Evolutionary conservation across 2,329 filamentous ascomycete genomes (phyloP).

Genomic region (Escovopsis sp.): DNA sequence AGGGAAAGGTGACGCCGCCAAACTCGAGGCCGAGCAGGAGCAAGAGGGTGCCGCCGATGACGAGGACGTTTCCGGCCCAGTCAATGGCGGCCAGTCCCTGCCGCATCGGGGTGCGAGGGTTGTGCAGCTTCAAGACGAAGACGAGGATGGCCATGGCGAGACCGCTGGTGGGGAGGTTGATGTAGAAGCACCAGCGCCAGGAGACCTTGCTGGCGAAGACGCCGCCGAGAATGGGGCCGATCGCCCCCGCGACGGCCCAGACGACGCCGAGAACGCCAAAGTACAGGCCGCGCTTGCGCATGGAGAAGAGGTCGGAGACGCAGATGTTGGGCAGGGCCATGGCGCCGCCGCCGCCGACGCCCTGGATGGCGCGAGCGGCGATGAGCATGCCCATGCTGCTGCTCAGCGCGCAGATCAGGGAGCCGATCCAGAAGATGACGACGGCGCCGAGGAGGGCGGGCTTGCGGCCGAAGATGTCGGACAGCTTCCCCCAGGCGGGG

Average conservation of each 20-base stretch:
- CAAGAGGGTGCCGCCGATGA: conserved; percentile 72
- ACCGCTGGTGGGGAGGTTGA: conserved; percentile 41
- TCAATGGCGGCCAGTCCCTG: conserved; percentile 49
- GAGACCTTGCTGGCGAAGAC: conserved; percentile 46
- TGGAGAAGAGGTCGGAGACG: conserved; percentile 40
- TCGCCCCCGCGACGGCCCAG: conserved; percentile 50
- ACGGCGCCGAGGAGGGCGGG: conserved; percentile 36
- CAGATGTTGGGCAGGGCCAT: conserved; percentile 46
- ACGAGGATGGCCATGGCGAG: conserved; percentile 34
- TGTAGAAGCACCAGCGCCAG: conserved; percentile 60
- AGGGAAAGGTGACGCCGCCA: conserved; percentile 61
- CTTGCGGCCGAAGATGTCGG: conserved; percentile 45
- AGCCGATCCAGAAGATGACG: conserved; percentile 38
- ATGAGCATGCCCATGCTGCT: conserved; percentile 37
- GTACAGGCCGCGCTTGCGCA: conserved; percentile 35
- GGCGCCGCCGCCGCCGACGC: conserved; percentile 41
- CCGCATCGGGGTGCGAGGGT: conserved; percentile 46
- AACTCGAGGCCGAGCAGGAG: conserved; percentile 75
- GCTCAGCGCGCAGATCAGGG: conserved; percentile 37
- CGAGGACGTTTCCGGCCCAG: conserved; percentile 39
- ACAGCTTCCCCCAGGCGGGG: conserved; percentile 54
- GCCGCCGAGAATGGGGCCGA: conserved; percentile 56
- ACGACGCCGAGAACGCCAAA: conserved; percentile 38
- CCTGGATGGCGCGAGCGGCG: conserved; percentile 40
- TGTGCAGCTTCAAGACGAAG: conserved; percentile 54